phyloP scores from a whole-genome alignment of 352 stramenopile genomes.

The Globisporangium parvum region DNA sequence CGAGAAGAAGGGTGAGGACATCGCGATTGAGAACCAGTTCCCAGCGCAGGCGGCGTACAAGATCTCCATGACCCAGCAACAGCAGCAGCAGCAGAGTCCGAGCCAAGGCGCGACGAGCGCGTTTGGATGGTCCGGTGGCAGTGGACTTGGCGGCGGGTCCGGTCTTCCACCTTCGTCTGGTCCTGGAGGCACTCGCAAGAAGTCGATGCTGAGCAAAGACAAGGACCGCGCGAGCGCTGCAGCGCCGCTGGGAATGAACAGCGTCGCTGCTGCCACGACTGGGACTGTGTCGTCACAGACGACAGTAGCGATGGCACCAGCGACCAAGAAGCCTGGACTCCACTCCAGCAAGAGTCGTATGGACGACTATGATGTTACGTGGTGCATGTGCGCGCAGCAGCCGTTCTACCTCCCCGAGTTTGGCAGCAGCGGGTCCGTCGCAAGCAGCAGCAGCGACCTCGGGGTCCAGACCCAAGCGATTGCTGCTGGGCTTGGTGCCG shows the following conservation, averaged over 20 bases:
- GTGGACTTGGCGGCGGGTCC: too few species aligned
- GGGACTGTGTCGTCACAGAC: too few species aligned
- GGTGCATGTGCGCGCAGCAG: constrained; percentile 62
- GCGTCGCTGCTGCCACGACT: too few species aligned
- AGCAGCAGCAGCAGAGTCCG: neutral
- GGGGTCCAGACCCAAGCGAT: constrained; percentile 4
- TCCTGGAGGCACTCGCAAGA: constrained; percentile 3
- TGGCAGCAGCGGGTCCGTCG: constrained; percentile 14
- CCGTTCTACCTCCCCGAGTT: constrained; percentile 75
- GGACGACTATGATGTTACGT: constrained; percentile 37
- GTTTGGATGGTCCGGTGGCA: too few species aligned
- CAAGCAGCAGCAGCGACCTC: constrained; percentile 8
- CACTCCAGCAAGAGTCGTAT: constrained; percentile 14
- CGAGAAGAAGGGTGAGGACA: constrained; percentile 68
- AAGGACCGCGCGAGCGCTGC: neutral
- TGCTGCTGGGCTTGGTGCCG: constrained; percentile 15
- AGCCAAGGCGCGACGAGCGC: too few species aligned
- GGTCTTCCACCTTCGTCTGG: neutral
- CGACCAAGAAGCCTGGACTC: neutral
- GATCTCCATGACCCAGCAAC: constrained; percentile 62
- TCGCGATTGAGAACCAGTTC: constrained; percentile 88
- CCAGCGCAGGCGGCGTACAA: constrained; percentile 59
- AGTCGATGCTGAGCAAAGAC: constrained; percentile 9
- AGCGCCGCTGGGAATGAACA: neutral
- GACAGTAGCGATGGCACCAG: neutral